These are phyloP conservation scores for Porogramme epimiltina DNA, from an alignment of 1,284 basidiomycete genomes.

Conservation along the genomic window DNA sequence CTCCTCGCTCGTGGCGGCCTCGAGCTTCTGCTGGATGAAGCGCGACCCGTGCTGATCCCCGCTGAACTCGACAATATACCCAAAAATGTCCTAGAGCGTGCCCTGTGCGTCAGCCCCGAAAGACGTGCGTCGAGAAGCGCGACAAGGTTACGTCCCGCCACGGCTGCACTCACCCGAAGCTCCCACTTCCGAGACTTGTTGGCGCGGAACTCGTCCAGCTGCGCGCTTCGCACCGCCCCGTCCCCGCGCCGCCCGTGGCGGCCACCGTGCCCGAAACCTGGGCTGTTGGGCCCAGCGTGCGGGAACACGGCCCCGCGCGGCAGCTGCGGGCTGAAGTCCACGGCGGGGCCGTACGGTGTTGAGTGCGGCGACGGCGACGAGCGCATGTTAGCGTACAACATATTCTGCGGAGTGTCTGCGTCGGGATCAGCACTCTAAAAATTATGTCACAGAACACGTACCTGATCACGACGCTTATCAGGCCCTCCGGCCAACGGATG, in stretches of 20 bases:
- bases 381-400: conserved; percentile 43
- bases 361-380: conserved; percentile 44
- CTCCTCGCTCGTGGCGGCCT: conserved; percentile 76
- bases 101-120: conserved; percentile 16
- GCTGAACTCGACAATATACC: conserved; percentile 90
- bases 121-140: background rate
- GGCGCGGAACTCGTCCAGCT: conserved; percentile 85
- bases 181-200: conserved; percentile 84
- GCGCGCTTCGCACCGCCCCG: conserved; percentile 59
- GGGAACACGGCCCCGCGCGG: conserved; percentile 45
- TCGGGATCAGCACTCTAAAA: conserved; percentile 10
- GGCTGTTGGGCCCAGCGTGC: conserved; percentile 9
- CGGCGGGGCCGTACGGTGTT: conserved; percentile 41
- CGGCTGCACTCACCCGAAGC: conserved; percentile 55
- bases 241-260: conserved; percentile 37
- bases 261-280: conserved; percentile 33
- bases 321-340: conserved; percentile 53
- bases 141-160: conserved; percentile 12
- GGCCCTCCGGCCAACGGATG: conserved; percentile 40
- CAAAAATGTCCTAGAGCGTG: conserved; percentile 80
- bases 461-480: conserved; percentile 69
- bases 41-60: conserved; percentile 93
- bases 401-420: conserved; percentile 42
- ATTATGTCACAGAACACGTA: conserved; percentile 28
- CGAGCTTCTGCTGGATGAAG: conserved; percentile 87